Percentiles rank a stretch among this genome's conserved stretches.
Evolutionary conservation across 2,329 filamentous ascomycete genomes (phyloP).

Genomic region (Akanthomyces lecanii): DNA sequence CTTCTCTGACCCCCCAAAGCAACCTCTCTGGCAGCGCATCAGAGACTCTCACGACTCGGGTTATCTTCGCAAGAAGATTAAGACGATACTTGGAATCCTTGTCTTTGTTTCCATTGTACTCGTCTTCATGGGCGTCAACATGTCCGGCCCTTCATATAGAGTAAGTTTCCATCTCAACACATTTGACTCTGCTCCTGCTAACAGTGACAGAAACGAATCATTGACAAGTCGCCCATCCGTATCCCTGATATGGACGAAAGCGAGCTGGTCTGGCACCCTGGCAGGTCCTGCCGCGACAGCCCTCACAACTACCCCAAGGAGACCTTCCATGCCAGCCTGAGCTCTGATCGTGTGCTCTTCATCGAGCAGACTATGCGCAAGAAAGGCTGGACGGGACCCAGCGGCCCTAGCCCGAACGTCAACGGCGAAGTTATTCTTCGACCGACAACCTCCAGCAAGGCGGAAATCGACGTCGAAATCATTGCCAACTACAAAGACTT

Average conservation of each 20-base stretch:
- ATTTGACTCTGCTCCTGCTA: neutral
- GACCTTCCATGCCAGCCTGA: constrained; percentile 31
- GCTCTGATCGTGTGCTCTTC: constrained; percentile 31
- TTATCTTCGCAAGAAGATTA: constrained; percentile 26
- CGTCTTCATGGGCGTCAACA: constrained; percentile 25
- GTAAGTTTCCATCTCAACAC: constrained; percentile 24
- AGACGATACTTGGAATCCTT: constrained; percentile 29
- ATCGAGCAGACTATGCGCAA: constrained; percentile 37
- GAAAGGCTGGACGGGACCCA: constrained; percentile 19
- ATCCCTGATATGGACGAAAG: constrained; percentile 21
- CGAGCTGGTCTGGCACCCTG: constrained; percentile 27
- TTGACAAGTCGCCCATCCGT: constrained; percentile 25
- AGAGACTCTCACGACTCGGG: constrained; percentile 22
- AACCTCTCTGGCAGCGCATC: constrained; percentile 29
- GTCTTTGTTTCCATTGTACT: constrained; percentile 32
- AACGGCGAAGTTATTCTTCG: constrained; percentile 45
- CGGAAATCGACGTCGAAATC: constrained; percentile 41
- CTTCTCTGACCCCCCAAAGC: constrained; percentile 28
- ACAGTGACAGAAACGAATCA: constrained; percentile 21
- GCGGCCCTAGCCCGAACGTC: constrained; percentile 32
- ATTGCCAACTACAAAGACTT: constrained; percentile 43
- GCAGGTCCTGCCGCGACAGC: constrained; percentile 25
- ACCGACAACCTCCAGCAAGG: constrained; percentile 28
- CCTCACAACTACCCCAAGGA: constrained; percentile 21
- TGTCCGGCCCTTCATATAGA: constrained; percentile 22